Base-by-base conservation (phyloP, 2,329 filamentous ascomycete species). In the Aspergillus texensis region DNA sequence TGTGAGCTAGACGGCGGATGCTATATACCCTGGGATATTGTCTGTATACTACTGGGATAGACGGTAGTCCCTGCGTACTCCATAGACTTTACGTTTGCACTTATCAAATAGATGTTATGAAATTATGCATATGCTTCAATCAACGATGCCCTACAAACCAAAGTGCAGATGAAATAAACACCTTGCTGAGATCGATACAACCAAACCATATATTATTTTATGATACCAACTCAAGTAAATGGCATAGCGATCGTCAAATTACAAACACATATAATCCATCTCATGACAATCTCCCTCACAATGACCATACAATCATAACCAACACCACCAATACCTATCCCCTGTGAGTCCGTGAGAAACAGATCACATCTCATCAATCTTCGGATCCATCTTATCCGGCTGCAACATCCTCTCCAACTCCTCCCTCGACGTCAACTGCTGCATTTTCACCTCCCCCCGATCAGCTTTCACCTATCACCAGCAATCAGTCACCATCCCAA, bases 391-490 rank as follows among this genome's bases (percentile, higher is more conserved):
- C 2, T 19, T 28, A 3, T 67, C 65, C 16, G 57, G 61, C 46
- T 36, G 46, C 11, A 63, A 21, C 12, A 50, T 55, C 21, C 30
- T 62, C 26, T 67, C 63, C 6, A 56, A n/a, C 34, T 70, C 58
- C 62, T 63, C 24, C 11, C 52, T 28, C 16, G 32, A 10, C 24
- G 32, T 24, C 8, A 43, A 14, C 28, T 43, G 39, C 9, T 53
- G 55, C 55, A 65, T 59, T 21, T 60, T 28, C 34, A 67, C 58
- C 21, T 67, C 65, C 21, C 65, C 65, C 9, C 65, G 65, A 39
- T 67, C 65, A 34, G 65, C 65, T 57, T 67, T 67, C 8, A 67
- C 60, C 64, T 66, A 57, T 56, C 4, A 19, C 6, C 12, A 10
- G 30, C 46, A 3, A 58, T 21, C 36, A 11, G 43, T 19, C 10